Evolutionary conservation across 768 basidiomycete genomes (phyloP).

Genomic region (Calvatia gigantea): DNA sequence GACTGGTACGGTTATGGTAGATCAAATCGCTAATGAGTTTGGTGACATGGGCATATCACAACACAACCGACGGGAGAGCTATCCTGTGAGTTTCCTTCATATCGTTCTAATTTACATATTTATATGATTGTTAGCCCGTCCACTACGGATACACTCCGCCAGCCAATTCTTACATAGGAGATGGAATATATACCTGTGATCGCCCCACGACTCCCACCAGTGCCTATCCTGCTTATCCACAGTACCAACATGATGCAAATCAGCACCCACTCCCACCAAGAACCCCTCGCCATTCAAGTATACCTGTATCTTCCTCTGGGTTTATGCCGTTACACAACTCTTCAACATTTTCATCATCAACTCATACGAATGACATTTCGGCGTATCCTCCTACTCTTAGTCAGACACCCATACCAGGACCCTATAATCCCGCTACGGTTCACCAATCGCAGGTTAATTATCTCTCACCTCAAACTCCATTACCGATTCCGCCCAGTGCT

Average conservation of each 20-base stretch:
- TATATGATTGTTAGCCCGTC: slow-evolving; percentile 25
- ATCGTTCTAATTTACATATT: neutral
- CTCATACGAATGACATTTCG: slow-evolving; percentile 33
- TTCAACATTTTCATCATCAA: slow-evolving; percentile 31
- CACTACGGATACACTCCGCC: slow-evolving; percentile 31
- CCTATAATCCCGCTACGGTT: slow-evolving; percentile 37
- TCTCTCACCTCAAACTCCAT: slow-evolving; percentile 24
- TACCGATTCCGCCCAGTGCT: slow-evolving; percentile 23
- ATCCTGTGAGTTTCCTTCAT: slow-evolving; percentile 44
- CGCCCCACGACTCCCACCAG: slow-evolving; percentile 32
- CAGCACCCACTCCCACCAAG: slow-evolving; percentile 35
- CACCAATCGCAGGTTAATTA: slow-evolving; percentile 24
- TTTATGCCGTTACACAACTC: slow-evolving; percentile 55
- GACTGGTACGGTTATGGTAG: slow-evolving; percentile 40
- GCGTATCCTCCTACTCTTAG: slow-evolving; percentile 36
- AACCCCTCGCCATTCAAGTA: slow-evolving; percentile 58
- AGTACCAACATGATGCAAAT: slow-evolving; percentile 36
- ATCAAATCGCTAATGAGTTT: slow-evolving; percentile 60
- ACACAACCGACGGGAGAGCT: slow-evolving; percentile 49
- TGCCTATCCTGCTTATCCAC: slow-evolving; percentile 26
- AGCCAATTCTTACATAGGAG: slow-evolving; percentile 32
- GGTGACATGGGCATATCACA: slow-evolving; percentile 55
- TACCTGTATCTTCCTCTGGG: slow-evolving; percentile 65
- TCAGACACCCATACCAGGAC: slow-evolving; percentile 35
- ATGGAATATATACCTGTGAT: slow-evolving; percentile 38